These are phyloP conservation scores for Herpetomonas tarakana DNA, from an alignment of 208 protist genomes.

Conservation along the genomic window DNA sequence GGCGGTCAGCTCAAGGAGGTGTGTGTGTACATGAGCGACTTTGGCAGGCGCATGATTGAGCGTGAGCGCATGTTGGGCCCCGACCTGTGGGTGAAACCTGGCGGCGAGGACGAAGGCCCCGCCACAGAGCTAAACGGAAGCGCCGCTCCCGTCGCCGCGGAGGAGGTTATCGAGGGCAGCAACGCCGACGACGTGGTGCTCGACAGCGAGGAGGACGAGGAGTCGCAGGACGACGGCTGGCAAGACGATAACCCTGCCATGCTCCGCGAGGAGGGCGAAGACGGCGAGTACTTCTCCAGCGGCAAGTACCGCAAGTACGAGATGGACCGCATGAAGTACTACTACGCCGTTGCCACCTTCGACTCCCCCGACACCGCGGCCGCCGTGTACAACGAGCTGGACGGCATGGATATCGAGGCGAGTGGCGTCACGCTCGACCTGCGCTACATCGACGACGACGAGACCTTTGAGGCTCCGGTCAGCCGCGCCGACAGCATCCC, in stretches of 20 bases:
- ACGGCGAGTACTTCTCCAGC: conserved; percentile 87
- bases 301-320: conserved; percentile 94
- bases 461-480: conserved; percentile 70
- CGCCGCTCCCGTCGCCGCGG: conserved; percentile 6
- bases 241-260: conserved; percentile 72
- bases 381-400: conserved; percentile 92
- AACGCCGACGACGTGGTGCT: conserved; percentile 19
- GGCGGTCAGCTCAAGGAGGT: conserved; percentile 90
- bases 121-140: background rate
- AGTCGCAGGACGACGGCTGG: conserved; percentile 59
- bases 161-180: conserved; percentile 21
- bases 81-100: conserved; percentile 75
- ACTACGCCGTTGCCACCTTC: conserved; percentile 97
- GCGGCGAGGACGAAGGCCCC: conserved; percentile 16
- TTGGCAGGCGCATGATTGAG: conserved; percentile 92
- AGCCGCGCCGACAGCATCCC: conserved; percentile 64
- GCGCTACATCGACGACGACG: conserved; percentile 96
- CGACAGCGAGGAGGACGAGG: conserved; percentile 31
- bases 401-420: conserved; percentile 95
- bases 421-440: conserved; percentile 95
- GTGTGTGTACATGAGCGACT: conserved; percentile 94
- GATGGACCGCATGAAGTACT: conserved; percentile 94
- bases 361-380: conserved; percentile 90
- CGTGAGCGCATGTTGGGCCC: conserved; percentile 78
- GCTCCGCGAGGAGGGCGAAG: conserved; percentile 71